Conservation (phyloP, 2,329 filamentous ascomycete genomes). For the Furcasterigmium furcatum region DNA sequence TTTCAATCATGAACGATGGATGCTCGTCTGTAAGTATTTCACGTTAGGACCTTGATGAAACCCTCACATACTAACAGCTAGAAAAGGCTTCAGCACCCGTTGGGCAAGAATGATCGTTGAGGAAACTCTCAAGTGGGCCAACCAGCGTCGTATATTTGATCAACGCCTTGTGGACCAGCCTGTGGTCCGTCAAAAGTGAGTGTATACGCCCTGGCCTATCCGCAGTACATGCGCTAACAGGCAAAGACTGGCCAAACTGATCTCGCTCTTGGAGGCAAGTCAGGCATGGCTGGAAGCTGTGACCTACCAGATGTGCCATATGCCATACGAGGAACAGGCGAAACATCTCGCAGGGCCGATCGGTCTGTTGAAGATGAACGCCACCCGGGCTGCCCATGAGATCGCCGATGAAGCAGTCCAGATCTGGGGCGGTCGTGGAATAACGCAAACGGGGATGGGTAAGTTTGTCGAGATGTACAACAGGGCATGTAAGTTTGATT, state of each 20-base stretch:
- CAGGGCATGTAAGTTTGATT: slow-evolving; percentile 78
- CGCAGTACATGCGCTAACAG: slow-evolving; percentile 3
- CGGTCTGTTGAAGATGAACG: slow-evolving; percentile 75
- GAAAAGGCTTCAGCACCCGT: slow-evolving; percentile 59
- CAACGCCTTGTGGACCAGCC: slow-evolving; percentile 82
- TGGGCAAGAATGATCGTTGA: slow-evolving; percentile 69
- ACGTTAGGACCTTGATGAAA: no score
- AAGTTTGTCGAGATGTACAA: slow-evolving; percentile 81
- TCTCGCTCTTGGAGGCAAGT: slow-evolving; percentile 73
- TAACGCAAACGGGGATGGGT: slow-evolving; percentile 83
- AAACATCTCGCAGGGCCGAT: slow-evolving; percentile 77
- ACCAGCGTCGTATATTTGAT: slow-evolving; percentile 81
- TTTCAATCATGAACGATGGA: slow-evolving; percentile 86
- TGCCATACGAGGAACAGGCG: slow-evolving; percentile 75
- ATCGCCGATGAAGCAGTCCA: slow-evolving; percentile 81
- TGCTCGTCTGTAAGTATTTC: slow-evolving; percentile 58
- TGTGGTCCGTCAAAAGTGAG: slow-evolving; percentile 80
- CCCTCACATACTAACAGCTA: slow-evolving; percentile 19
- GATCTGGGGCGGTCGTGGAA: slow-evolving; percentile 78
- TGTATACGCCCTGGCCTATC: slow-evolving; percentile 31
- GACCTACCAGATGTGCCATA: slow-evolving; percentile 84
- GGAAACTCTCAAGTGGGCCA: slow-evolving; percentile 84
- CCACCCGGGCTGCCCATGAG: slow-evolving; percentile 75
- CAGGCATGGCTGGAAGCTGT: slow-evolving; percentile 83
- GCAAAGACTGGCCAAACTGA: slow-evolving; percentile 76